Conservation (phyloP, 495 filamentous ascomycete species). For the Aspergillus panamensis region DNA sequence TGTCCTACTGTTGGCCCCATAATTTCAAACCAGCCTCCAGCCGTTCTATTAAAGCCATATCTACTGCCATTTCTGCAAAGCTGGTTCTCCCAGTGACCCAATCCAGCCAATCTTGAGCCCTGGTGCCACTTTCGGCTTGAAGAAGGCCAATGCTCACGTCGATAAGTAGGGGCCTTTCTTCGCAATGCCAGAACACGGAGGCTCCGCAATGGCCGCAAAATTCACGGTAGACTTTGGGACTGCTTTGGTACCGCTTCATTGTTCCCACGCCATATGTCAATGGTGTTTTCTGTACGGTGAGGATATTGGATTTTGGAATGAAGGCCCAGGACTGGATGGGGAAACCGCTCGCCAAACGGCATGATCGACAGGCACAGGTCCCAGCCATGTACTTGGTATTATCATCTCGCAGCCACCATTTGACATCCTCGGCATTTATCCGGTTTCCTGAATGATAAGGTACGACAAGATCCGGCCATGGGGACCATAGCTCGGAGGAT, state of each 20-base stretch:
- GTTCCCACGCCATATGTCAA: conserved; percentile 47
- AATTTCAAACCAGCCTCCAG: conserved; percentile 26
- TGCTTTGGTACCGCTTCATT: conserved; percentile 53
- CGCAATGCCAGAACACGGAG: conserved; percentile 63
- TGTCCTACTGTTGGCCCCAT: not conserved
- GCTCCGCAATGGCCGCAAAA: conserved; percentile 65
- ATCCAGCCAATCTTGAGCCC: conserved; percentile 57
- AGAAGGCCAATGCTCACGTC: conserved; percentile 65
- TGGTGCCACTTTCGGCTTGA: conserved; percentile 46
- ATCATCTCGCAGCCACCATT: conserved; percentile 51
- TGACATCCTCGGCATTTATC: conserved; percentile 42
- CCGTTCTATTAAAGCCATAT: conserved; percentile 36
- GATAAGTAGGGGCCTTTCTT: conserved; percentile 53
- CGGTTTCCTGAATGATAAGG: conserved; percentile 41
- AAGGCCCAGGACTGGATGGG: conserved; percentile 70
- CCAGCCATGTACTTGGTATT: conserved; percentile 58
- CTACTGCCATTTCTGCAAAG: conserved; percentile 57
- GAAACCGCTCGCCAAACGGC: conserved; percentile 59
- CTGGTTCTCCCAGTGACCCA: conserved; percentile 60
- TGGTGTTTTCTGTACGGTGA: conserved; percentile 33
- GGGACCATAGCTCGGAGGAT: conserved; percentile 41
- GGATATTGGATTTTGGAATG: conserved; percentile 59
- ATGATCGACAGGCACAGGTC: conserved; percentile 62
- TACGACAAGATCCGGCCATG: conserved; percentile 52
- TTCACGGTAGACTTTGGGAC: conserved; percentile 52